Evolutionary conservation across 2,329 filamentous ascomycete species (phyloP), one percentile per base, ranked within the genome.

Genomic region (Dryadomyces quercus-mongolicae): DNA sequence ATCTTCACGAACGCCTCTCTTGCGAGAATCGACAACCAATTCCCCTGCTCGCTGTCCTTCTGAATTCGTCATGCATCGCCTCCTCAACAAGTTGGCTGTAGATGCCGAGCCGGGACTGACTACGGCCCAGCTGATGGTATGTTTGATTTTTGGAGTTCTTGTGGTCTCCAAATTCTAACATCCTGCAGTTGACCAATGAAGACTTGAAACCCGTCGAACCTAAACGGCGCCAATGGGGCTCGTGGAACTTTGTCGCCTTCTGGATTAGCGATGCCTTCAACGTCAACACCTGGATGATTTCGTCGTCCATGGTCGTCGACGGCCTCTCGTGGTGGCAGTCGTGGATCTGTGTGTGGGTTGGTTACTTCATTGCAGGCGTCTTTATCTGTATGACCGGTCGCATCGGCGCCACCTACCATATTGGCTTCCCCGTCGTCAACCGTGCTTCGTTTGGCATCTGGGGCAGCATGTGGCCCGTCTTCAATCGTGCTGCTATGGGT

Each of bases 231-330:
- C 81, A 88, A 77, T 96, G 91, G 90, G 82, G 83, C 18, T 72
- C 85, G 34, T 89, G 86, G 81, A 95, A 95, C 68, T 95, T 90
- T 65, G 85, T 95, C 44, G 86, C 82, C 15, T 93, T 93, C 66
- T 92, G 88, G 88, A 78, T 93, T 63, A 85, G 86, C 34, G 87
- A 92, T 69, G 86, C 82, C 0, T 89, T 91, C 72, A 92, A 92
- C 67, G 88, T 93, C 65, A 93, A 92, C 68, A 93, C 88, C 1
- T 94, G 88, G 90, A 95, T 94, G 88, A 93, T 94, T 58, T 86
- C 87, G 0, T 88, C 86, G 1, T 83, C 86, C 42, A 90, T 89
- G 80, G 88, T 94, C 38, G 78, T 85, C 1, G 74, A 71, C 49
- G 88, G 88, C 13, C 74, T 94, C 21, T 88, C 87, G 8, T 95